Evolutionary conservation across 305 asterid genomes (phyloP).

Genomic region (Fraxinus xanthoxyloides): DNA sequence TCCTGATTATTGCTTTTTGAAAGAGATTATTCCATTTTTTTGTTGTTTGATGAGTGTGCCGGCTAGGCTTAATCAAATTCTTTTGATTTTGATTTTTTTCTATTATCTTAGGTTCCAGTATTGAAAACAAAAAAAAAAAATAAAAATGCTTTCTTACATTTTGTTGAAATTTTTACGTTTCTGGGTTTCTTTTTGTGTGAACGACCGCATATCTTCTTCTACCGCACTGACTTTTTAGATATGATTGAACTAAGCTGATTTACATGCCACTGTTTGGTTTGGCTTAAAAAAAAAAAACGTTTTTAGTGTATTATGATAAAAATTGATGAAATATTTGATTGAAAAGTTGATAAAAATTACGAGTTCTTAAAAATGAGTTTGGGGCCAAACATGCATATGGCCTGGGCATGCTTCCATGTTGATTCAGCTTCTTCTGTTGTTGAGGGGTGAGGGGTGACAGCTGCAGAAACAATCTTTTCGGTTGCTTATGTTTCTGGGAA

Average conservation of each 20-base stretch:
- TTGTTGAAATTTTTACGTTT: not conserved
- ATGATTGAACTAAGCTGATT: not conserved
- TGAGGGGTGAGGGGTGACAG: constrained; percentile 38
- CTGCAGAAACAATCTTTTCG: constrained; percentile 33
- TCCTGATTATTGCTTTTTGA: not conserved
- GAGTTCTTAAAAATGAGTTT: too few species aligned
- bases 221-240: not conserved
- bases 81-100: not conserved
- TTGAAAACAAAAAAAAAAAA: not conserved
- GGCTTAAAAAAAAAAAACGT: too few species aligned
- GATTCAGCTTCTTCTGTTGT: constrained; percentile 47
- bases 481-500: too few species aligned
- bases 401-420: constrained; percentile 24
- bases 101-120: not conserved
- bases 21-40: not conserved
- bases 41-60: not conserved
- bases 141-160: not conserved
- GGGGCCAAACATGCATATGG: too few species aligned
- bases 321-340: too few species aligned
- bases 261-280: too few species aligned
- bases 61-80: not conserved
- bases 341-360: too few species aligned
- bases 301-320: too few species aligned
- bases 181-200: not conserved
- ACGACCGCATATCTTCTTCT: not conserved